Conservation (phyloP, 495 filamentous ascomycete species). For the Penicillium steckii region DNA sequence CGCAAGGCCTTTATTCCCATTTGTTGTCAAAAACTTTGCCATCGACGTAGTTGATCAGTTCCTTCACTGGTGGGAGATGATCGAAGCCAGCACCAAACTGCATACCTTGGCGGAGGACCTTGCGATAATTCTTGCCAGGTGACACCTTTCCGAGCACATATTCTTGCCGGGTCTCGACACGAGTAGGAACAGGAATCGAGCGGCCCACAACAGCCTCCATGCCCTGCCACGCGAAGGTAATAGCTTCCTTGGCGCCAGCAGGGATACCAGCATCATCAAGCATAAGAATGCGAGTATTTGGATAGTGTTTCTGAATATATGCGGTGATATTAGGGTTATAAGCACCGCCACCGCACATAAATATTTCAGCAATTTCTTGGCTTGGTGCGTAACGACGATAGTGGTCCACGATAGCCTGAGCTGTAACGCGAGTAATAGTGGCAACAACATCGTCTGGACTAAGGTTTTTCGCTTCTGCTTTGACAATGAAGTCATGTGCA, state of each 20-base stretch:
- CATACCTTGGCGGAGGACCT: neutral
- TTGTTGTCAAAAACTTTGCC: constrained; percentile 2
- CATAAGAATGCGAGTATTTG: constrained; percentile 19
- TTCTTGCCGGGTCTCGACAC: neutral
- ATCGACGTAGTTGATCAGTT: constrained; percentile 2
- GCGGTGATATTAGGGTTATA: constrained; percentile 31
- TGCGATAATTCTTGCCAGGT: neutral
- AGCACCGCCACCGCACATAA: constrained; percentile 27
- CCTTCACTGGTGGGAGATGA: constrained; percentile 1
- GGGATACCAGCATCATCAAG: constrained; percentile 24
- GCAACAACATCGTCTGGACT: constrained; percentile 51
- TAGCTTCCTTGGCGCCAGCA: constrained; percentile 17
- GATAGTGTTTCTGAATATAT: constrained; percentile 22
- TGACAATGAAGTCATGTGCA: constrained; percentile 45
- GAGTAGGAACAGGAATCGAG: constrained; percentile 19
- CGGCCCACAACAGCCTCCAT: constrained; percentile 24
- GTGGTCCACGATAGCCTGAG: constrained; percentile 54
- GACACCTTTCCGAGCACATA: neutral
- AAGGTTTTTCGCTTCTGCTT: constrained; percentile 41
- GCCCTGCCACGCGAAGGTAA: constrained; percentile 22
- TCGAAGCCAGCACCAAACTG: neutral
- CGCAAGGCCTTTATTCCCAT: too few species aligned
- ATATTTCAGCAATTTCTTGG: constrained; percentile 18
- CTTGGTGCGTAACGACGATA: constrained; percentile 53
- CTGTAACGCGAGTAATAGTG: constrained; percentile 55